A percentile compares a stretch with the other conserved stretches of the same genome.
Evolutionary conservation across 1,139 yeast genomes (phyloP).

Genomic region (Suhomyces panamericanus): DNA sequence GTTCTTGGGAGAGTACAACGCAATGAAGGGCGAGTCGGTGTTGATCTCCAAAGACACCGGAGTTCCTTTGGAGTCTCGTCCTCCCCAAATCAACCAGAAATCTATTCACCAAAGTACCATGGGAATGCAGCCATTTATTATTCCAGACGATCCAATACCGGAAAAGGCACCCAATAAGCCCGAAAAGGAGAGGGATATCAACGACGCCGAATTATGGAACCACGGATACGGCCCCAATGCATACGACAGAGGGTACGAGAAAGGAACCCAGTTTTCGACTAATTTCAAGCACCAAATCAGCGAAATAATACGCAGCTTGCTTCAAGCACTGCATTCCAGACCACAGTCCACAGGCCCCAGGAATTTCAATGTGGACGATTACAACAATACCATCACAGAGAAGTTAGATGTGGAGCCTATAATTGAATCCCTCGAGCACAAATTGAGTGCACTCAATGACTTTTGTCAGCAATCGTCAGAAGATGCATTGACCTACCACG

Average conservation of each 20-base stretch:
- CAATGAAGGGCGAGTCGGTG: conserved; percentile 1
- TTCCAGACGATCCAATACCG: conserved; percentile 12
- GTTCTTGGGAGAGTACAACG: conserved; percentile 23
- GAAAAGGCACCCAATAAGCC: conserved; percentile 1
- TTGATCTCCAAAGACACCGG: neutral
- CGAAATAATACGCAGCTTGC: conserved; percentile 10
- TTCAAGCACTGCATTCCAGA: neutral
- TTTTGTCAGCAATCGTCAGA: conserved; percentile 27
- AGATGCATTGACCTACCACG: conserved; percentile 32
- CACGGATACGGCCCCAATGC: conserved; percentile 34
- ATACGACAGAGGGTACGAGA: conserved; percentile 37
- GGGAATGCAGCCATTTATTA: conserved; percentile 32
- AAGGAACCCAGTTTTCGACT: conserved; percentile 33
- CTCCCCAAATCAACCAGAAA: too few relatives aligned
- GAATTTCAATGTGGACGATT: conserved; percentile 29
- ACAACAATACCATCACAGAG: conserved; percentile 32
- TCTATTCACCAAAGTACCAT: conserved; percentile 10
- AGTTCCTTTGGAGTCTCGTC: too few relatives aligned
- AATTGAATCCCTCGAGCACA: conserved; percentile 28
- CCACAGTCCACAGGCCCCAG: neutral
- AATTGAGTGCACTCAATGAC: conserved; percentile 32
- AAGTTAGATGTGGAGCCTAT: conserved; percentile 41
- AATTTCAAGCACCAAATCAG: conserved; percentile 24
- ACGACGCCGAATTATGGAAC: conserved; percentile 16
- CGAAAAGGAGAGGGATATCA: neutral